These are phyloP conservation scores for Combretum micranthum DNA, from an alignment of 345 rosid species.

Conservation along the genomic window DNA sequence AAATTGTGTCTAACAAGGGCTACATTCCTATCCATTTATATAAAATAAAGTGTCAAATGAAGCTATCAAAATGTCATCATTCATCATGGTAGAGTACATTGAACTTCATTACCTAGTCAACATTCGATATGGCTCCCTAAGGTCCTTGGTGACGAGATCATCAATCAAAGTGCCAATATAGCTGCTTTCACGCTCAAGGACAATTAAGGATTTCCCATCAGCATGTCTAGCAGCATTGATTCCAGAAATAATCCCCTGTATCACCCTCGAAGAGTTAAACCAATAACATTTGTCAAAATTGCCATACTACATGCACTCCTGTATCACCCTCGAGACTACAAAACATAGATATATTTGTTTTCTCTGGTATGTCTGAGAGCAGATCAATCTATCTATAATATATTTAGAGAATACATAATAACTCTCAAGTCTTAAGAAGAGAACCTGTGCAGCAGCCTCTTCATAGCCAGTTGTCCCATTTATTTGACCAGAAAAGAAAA, in stretches of 20 bases:
- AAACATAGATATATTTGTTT: too few species aligned
- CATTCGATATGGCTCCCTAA: constrained; percentile 97
- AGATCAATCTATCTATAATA: constrained; percentile 8
- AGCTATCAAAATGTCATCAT: too few species aligned
- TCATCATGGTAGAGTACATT: neutral
- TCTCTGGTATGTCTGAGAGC: neutral
- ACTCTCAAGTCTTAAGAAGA: constrained; percentile 4
- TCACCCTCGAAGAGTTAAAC: constrained; percentile 1
- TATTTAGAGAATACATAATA: constrained; percentile 10
- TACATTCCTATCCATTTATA: too few species aligned
- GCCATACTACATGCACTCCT: too few species aligned
- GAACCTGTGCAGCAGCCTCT: constrained; percentile 99
- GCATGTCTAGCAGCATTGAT: constrained; percentile 91
- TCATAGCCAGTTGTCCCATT: constrained; percentile 99
- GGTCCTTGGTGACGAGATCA: constrained; percentile 91
- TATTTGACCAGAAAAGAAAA: constrained; percentile 98
- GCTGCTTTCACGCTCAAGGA: constrained; percentile 98
- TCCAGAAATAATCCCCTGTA: constrained; percentile 96
- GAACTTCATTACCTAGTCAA: constrained; percentile 57
- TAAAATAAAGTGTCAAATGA: too few species aligned
- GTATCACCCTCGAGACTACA: too few species aligned
- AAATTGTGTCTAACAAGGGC: too few species aligned
- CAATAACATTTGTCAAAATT: neutral
- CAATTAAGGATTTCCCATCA: constrained; percentile 67
- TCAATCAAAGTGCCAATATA: constrained; percentile 88